Evolutionary conservation across 352 stramenopile species (phyloP).

Genomic region (Phytophthora pinifolia): DNA sequence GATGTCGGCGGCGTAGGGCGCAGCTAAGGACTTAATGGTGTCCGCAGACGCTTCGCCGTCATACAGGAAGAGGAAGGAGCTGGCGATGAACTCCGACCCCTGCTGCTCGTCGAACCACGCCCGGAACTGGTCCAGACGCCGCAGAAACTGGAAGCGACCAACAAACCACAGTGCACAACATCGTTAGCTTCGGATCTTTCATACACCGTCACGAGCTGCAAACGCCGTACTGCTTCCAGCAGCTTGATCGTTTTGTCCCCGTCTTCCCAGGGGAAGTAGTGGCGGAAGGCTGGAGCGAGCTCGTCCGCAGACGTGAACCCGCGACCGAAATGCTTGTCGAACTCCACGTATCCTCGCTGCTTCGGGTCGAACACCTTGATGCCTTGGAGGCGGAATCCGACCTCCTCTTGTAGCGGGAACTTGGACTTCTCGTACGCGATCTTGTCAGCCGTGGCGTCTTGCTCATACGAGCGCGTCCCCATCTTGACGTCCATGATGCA

Average conservation of each 20-base stretch:
- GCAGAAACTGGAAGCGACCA: slow-evolving; percentile 52
- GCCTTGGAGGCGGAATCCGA: slow-evolving; percentile 95
- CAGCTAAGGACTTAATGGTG: background rate
- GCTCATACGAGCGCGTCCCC: slow-evolving; percentile 93
- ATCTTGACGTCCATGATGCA: slow-evolving; percentile 98
- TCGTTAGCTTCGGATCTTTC: background rate
- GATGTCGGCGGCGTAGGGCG: slow-evolving; percentile 43
- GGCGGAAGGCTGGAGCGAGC: slow-evolving; percentile 65
- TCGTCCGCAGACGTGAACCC: slow-evolving; percentile 51
- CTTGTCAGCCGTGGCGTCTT: slow-evolving; percentile 87
- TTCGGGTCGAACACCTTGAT: slow-evolving; percentile 87
- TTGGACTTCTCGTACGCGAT: slow-evolving; percentile 90
- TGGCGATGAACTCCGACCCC: slow-evolving; percentile 91
- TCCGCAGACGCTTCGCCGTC: slow-evolving; percentile 49
- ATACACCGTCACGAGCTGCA: background rate
- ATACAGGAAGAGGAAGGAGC: slow-evolving; percentile 95
- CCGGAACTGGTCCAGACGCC: slow-evolving; percentile 58
- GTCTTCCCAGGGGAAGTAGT: slow-evolving; percentile 73
- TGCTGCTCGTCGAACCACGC: slow-evolving; percentile 82
- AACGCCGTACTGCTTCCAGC: slow-evolving; percentile 43
- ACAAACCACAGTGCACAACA: background rate
- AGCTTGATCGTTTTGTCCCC: slow-evolving; percentile 31
- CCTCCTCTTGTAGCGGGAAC: slow-evolving; percentile 89
- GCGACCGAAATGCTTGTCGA: slow-evolving; percentile 89
- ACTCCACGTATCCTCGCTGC: slow-evolving; percentile 62